Evolutionary conservation across 2,329 filamentous ascomycete genomes (phyloP), one percentile per base, ranked within the genome.

Genomic region (Xylaria sp.): DNA sequence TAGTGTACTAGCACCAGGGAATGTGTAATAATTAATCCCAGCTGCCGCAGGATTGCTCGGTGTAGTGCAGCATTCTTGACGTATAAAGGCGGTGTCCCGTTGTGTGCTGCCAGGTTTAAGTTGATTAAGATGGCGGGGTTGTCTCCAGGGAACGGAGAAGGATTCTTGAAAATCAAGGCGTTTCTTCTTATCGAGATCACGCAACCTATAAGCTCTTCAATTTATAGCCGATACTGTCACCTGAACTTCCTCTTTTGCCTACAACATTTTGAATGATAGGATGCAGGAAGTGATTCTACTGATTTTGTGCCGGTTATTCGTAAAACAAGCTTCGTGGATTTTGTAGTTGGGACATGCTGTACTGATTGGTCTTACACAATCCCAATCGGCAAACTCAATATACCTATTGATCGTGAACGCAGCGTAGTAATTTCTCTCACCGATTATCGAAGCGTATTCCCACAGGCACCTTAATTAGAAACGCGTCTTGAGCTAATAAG

Each of bases 311-410:
- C 38, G 40, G 36, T 38, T 38, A 38, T 44, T 59, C 23, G 26
- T 38, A 33, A 59, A 40, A 59, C 38, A 31, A 23, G 56, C 56
- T 46, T 46, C n/a, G 54, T 13, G 9, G 15, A 26, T 6, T 42
- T 58, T 42, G 23, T 31, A 11, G 33, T 42, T 40, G 10, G 54
- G 31, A n/a, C 42, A 58, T 58, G 61, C 42, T 33, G 46, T 57
- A 63, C 26, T 63, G 46, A 61, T 62, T 61, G 33, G 48, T 60
- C 63, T 65, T 65, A 63, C 63, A 66, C 59, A 62, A 46, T 38
- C 48, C 54, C 62, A 63, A 59, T 62, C 48, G 57, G 48, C 17
- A 58, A 33, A 70, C 57, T 59, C 62, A 51, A 59, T 59, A 64
- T 51, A 28, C 31, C 1, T 3, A 38, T 38, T 46, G 67, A 70